A percentile compares a stretch with the other conserved stretches of the same genome.
These are phyloP conservation scores for Pholiota adiposa DNA, from an alignment of 1,284 basidiomycete genomes.

Conservation along the genomic window DNA sequence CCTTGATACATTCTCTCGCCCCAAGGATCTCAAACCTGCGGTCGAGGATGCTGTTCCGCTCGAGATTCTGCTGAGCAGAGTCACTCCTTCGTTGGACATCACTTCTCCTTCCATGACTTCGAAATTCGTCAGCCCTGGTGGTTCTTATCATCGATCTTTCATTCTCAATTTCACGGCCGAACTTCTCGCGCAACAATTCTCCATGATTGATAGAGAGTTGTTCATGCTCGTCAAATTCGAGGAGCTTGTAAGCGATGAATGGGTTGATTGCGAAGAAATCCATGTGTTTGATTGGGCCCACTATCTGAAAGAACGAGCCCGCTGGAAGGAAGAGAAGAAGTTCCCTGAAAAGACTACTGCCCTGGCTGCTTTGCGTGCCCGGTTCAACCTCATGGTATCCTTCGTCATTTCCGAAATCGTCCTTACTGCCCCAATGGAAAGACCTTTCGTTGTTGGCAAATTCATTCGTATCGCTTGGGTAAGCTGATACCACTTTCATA, in stretches of 20 bases:
- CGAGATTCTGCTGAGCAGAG: conserved; percentile 66
- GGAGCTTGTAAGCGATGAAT: conserved; percentile 76
- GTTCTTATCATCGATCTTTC: conserved; percentile 64
- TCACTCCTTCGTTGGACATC: conserved; percentile 39
- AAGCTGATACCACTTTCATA: conserved; percentile 32
- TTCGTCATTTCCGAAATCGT: conserved; percentile 85
- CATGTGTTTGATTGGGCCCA: conserved; percentile 84
- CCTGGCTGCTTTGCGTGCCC: conserved; percentile 77
- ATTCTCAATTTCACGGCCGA: conserved; percentile 64
- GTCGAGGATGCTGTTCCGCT: conserved; percentile 65
- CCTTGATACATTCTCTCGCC: conserved; percentile 35
- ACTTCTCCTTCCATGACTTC: conserved; percentile 37
- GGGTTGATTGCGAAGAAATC: conserved; percentile 64
- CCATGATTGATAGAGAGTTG: conserved; percentile 87
- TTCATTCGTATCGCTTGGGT: conserved; percentile 90
- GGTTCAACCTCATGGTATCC: conserved; percentile 87
- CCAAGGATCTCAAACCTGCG: conserved; percentile 51
- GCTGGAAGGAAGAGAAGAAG: conserved; percentile 67
- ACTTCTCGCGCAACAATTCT: conserved; percentile 77
- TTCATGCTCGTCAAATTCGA: conserved; percentile 85
- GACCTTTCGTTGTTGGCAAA: conserved; percentile 73
- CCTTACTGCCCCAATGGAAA: conserved; percentile 67
- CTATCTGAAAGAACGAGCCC: conserved; percentile 77
- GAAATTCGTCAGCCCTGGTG: conserved; percentile 33
- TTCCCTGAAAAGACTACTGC: conserved; percentile 67